phyloP scores from a whole-genome alignment of 2,329 filamentous ascomycete genomes.

The Trichoderma sp. region DNA sequence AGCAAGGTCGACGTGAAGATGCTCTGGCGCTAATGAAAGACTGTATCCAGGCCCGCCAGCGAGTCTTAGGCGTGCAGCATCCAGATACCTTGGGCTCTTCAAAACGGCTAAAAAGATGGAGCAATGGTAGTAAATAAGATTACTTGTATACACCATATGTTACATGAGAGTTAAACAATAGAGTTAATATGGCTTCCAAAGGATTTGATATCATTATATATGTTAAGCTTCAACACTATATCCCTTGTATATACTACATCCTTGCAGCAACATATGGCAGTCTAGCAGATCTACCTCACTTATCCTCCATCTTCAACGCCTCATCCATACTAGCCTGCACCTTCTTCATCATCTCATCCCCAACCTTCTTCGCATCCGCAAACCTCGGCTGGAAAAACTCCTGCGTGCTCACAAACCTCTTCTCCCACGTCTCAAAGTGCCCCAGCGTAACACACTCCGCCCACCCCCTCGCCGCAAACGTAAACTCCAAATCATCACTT shows the following conservation, averaged over 20 bases:
- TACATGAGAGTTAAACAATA: not conserved
- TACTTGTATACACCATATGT: not conserved
- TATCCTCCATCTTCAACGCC: slow-evolving; percentile 17
- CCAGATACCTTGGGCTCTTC: not conserved
- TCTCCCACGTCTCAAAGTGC: slow-evolving; percentile 88
- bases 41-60: too few relatives aligned
- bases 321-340: slow-evolving; percentile 75
- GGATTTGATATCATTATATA: too few relatives aligned
- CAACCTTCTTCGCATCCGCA: slow-evolving; percentile 78
- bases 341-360: slow-evolving; percentile 96
- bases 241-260: too few relatives aligned
- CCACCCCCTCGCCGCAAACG: slow-evolving; percentile 94
- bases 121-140: not conserved
- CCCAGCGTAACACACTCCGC: slow-evolving; percentile 88
- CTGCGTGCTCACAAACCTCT: slow-evolving; percentile 88
- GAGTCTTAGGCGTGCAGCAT: not conserved
- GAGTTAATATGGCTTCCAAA: too few relatives aligned
- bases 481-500: slow-evolving; percentile 96
- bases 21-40: not conserved
- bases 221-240: too few relatives aligned
- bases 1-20: not conserved
- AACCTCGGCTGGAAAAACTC: slow-evolving; percentile 89
- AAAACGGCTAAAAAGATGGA: not conserved
- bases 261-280: too few relatives aligned
- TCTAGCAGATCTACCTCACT: too few relatives aligned